Evolutionary conservation across 805 yeast genomes (phyloP).

Genomic region (Yamadazyma olivae): DNA sequence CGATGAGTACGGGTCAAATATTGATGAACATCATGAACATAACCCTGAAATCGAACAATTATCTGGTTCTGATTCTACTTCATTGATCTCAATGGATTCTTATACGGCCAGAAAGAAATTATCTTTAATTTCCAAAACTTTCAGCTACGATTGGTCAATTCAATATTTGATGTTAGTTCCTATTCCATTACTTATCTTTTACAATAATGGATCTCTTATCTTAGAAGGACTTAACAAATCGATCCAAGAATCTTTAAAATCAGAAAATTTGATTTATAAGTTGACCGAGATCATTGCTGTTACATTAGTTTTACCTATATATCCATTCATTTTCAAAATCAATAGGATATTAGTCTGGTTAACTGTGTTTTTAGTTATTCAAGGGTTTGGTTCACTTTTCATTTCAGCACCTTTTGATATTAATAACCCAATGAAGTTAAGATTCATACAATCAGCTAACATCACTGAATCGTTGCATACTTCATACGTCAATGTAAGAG

Average conservation of each 20-base stretch:
- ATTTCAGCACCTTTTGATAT: slow-evolving; percentile 56
- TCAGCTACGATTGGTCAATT: slow-evolving; percentile 76
- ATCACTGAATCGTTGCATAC: slow-evolving; percentile 26
- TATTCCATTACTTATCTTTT: slow-evolving; percentile 50
- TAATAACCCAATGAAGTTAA: slow-evolving; percentile 63
- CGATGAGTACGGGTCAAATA: slow-evolving; percentile 17
- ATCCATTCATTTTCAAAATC: slow-evolving; percentile 70
- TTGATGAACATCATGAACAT: slow-evolving; percentile 7
- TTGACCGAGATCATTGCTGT: slow-evolving; percentile 26
- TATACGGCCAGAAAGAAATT: slow-evolving; percentile 9
- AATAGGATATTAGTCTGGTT: slow-evolving; percentile 48
- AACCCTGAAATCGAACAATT: slow-evolving; percentile 2
- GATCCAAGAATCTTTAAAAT: slow-evolving; percentile 57
- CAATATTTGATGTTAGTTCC: slow-evolving; percentile 74
- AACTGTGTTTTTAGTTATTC: slow-evolving; percentile 9
- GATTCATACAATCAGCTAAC: slow-evolving; percentile 64
- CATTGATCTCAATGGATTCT: slow-evolving; percentile 20
- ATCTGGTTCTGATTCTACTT: slow-evolving; percentile 13
- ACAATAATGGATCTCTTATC: slow-evolving; percentile 52
- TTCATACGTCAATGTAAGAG: slow-evolving; percentile 45
- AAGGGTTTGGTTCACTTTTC: slow-evolving; percentile 36
- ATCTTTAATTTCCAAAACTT: slow-evolving; percentile 30
- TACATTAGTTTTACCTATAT: slow-evolving; percentile 43
- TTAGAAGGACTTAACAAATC: slow-evolving; percentile 69
- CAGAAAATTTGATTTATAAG: slow-evolving; percentile 36